phyloP scores from a whole-genome alignment of 768 basidiomycete species.

The Boletus pseudopeckii region DNA sequence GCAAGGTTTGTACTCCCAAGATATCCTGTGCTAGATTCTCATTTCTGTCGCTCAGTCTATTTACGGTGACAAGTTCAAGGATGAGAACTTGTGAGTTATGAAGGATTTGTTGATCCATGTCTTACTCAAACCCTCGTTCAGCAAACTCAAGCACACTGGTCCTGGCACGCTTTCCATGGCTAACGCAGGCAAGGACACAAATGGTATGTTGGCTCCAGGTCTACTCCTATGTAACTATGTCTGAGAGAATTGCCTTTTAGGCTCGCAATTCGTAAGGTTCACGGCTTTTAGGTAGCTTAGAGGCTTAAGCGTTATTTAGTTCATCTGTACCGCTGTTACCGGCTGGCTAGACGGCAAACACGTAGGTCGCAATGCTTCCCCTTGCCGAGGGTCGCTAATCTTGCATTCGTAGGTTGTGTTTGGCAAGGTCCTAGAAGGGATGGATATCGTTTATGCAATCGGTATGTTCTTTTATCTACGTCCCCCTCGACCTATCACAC shows the following conservation, averaged over 20 bases:
- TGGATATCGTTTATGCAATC: conserved; percentile 78
- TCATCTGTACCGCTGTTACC: conserved; percentile 87
- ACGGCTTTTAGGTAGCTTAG: neutral
- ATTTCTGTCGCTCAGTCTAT: conserved; percentile 55
- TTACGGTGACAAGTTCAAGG: conserved; percentile 86
- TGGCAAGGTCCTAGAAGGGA: conserved; percentile 87
- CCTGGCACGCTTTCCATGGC: conserved; percentile 93
- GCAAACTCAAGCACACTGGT: conserved; percentile 93
- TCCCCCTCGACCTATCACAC: neutral
- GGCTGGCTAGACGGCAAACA: conserved; percentile 91
- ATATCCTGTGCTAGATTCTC: neutral
- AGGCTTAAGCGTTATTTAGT: conserved; percentile 44
- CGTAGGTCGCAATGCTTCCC: conserved; percentile 39
- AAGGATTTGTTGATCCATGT: neutral
- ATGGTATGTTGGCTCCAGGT: conserved; percentile 50
- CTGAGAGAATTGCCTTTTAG: conserved; percentile 33
- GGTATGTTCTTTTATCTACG: conserved; percentile 44
- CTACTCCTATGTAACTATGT: neutral
- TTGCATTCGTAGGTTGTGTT: conserved; percentile 71
- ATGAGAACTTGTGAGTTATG: conserved; percentile 86
- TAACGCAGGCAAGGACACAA: conserved; percentile 89
- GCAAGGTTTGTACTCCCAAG: conserved; percentile 55
- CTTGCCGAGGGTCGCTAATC: neutral
- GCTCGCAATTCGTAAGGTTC: conserved; percentile 81
- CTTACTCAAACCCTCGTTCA: conserved; percentile 29